A percentile compares a stretch with the other conserved stretches of the same genome.
These are phyloP conservation scores for Neurospora sp. DNA, from an alignment of 495 filamentous ascomycete genomes.

Conservation along the genomic window DNA sequence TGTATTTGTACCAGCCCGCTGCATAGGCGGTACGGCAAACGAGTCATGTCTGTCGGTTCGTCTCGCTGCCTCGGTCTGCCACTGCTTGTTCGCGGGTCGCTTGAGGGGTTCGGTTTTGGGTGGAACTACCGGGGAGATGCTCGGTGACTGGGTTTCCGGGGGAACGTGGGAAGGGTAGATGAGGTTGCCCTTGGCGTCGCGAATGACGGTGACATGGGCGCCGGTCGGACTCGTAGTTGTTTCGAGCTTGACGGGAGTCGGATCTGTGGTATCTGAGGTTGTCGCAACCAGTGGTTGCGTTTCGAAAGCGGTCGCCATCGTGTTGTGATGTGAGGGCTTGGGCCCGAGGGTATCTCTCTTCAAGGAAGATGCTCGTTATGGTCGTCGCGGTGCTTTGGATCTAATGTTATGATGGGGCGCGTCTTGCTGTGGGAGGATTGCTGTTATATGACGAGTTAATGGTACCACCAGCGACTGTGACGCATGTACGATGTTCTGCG, in stretches of 20 bases:
- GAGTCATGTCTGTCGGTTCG: slow-evolving; percentile 7
- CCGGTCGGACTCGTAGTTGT: slow-evolving; percentile 7
- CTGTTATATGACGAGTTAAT: not conserved
- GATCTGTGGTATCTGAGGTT: not conserved
- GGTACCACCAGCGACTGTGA: not conserved
- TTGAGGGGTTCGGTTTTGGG: not conserved
- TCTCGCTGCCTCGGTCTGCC: slow-evolving; percentile 10
- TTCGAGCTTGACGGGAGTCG: slow-evolving; percentile 11
- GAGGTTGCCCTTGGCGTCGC: slow-evolving; percentile 22
- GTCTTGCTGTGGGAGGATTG: not conserved
- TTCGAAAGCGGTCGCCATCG: not conserved
- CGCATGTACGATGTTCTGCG: not conserved
- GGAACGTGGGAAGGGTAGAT: slow-evolving; percentile 30
- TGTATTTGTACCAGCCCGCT: slow-evolving; percentile 20
- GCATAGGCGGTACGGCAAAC: slow-evolving; percentile 5
- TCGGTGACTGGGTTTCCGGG: slow-evolving; percentile 21
- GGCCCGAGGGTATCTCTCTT: not conserved
- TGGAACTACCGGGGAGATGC: slow-evolving; percentile 5
- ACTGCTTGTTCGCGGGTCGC: slow-evolving; percentile 4
- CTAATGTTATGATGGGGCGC: not conserved
- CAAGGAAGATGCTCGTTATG: not conserved
- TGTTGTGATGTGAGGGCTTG: not conserved
- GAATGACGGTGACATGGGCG: slow-evolving; percentile 16
- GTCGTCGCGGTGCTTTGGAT: not conserved
- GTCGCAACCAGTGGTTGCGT: not conserved